Base-by-base conservation (phyloP, 2,329 filamentous ascomycete species). In the Laburnicola sp. region DNA sequence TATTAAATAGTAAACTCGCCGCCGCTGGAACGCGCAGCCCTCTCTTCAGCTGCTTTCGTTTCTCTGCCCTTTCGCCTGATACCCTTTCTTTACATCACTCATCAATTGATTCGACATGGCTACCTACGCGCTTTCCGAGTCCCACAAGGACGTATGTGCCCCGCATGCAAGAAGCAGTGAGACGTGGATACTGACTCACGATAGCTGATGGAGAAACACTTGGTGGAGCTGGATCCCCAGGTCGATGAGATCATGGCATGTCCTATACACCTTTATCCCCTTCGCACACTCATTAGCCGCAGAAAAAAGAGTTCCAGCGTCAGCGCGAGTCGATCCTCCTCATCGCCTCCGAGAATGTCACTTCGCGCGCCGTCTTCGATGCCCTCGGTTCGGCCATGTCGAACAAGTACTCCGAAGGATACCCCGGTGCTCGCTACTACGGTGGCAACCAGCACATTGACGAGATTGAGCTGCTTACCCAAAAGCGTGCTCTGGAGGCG, bases 321-420 rank as follows among this genome's bases (percentile, higher is more conserved):
- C 94, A 99, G 82, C 87, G 91, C 76, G 92, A 99, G 83, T 97
- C 92, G 68, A 96, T 99, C 78, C 90, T 97, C 44, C 53, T 66
- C 36, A 64, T 65, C 48, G 55, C 56, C 67, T 75, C 77, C 38
- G 69, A 75, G 57, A 73, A 75, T 64, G 72, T 72, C 58, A 70
- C 66, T 31, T 71, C 66, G 50, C 65, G 68, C 62, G 68, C 67
- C 61, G 65, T 73, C 58, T 72, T 69, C 56, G 72, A 74, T 66
- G 68, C 75, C 53, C 60, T 72, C 88, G 89, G 73, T 47, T 74
- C 73, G 48, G 71, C 72, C 61, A 75, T 75, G 73, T 75, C 89
- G 77, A 96, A 97, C 77, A 97, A 99, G 75, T 99, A 99, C 78
- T 97, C 94, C 0, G 94, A 99, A 75, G 94, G 94, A 45, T 99